Evolutionary conservation across 306 rosid genomes (phyloP).

Genomic region (Glycyrrhiza uralensis): DNA sequence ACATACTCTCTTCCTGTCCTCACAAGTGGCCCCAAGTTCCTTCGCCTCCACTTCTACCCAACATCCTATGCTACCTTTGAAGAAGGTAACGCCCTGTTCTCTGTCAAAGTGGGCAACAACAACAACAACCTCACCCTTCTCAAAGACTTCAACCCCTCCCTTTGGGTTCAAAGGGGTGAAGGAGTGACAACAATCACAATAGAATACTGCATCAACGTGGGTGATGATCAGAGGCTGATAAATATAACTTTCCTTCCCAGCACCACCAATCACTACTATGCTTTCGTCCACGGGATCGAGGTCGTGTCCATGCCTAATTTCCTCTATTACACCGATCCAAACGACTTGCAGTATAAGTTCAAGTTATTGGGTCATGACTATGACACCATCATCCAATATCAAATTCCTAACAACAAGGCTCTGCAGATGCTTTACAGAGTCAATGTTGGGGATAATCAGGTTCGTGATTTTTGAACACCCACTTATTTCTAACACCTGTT

Average conservation of each 20-base stretch:
- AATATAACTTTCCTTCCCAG: conserved; percentile 41
- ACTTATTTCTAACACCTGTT: too few species aligned
- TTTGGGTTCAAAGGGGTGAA: not conserved
- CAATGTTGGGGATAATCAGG: not conserved
- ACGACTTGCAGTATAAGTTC: not conserved
- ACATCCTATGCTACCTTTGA: not conserved
- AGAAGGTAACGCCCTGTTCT: conserved; percentile 25
- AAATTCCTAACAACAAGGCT: not conserved
- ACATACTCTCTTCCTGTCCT: conserved; percentile 6
- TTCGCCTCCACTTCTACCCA: conserved; percentile 38
- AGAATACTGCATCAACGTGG: conserved; percentile 31
- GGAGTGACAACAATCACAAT: not conserved
- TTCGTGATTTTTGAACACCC: too few species aligned
- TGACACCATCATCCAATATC: fast-evolving
- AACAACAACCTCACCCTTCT: conserved; percentile 32
- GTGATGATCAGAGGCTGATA: conserved; percentile 5
- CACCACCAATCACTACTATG: not conserved
- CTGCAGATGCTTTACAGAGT: conserved; percentile 1
- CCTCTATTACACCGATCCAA: conserved; percentile 28
- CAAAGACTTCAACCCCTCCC: conserved; percentile 35
- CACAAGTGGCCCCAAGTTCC: conserved; percentile 27
- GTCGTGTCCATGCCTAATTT: conserved; percentile 54
- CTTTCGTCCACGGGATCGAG: conserved; percentile 60
- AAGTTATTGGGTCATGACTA: fast-evolving
- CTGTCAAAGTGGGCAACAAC: conserved; percentile 33